Base-by-base conservation (phyloP, 257 asterid species). In the Solanum chmielewskii region DNA sequence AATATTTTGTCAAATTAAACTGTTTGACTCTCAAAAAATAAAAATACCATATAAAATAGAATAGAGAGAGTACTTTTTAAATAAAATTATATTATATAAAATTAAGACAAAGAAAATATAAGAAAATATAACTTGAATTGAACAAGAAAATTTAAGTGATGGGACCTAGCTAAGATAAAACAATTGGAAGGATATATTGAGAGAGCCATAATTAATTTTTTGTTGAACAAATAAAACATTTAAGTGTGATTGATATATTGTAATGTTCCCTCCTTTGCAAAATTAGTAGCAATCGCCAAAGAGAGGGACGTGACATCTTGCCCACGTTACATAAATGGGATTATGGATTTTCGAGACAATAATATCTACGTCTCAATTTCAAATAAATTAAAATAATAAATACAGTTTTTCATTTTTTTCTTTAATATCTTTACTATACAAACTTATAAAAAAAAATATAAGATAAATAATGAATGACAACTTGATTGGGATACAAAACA, bases 221-320 rank as follows among this genome's bases (percentile, higher is more conserved):
- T 45, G 27, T 47, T 23, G 41, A 81, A 33, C 85, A 81, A 81
- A 81, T 25, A 49, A 49, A 49, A 44, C n/a, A 81, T 45, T 81
- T 8, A 81, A 27, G 70, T 47, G 41, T 81, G 78, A 71, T 70
- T 31, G n/a, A 9, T 45, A 41, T 59, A 41, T 7, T 78, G 60
- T n/a, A 81, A 27, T 29, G 29, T 81, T 59, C 27, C 85, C 60
- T 35, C 69, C 37, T 10, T 47, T 16, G 59, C 85, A 80, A 47
- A 47, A 80, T 47, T 81, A 81, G 35, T 81, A 2, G 69, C 66
- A 29, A 33, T 81, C 66, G n/a, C 70, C 70, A 49, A 81, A 11
- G 78, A 71, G 78, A 71, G 44, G 25, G 78, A 71, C 45, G 41
- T 9, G 12, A 71, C 78, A 71, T 71, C 78, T 21, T 71, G 39